Evolutionary conservation across 345 rosid species (phyloP).

Genomic region (Rhizophora mangle): DNA sequence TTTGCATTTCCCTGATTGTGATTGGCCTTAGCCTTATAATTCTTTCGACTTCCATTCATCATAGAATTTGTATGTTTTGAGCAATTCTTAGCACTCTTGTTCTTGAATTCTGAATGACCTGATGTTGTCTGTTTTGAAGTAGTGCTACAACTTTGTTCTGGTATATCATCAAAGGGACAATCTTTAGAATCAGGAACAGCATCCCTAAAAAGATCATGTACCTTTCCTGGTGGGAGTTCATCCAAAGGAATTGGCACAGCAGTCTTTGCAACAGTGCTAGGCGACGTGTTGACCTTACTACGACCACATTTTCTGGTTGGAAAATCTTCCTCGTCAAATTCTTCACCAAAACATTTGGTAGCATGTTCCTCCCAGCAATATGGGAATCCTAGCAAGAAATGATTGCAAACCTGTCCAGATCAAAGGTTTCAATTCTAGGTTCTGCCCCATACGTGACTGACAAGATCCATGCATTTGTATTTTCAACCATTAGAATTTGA

Average conservation of each 20-base stretch:
- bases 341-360: constrained; percentile 14
- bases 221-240: constrained; percentile 27
- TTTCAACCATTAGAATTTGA: too few relatives aligned
- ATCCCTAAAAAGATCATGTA: constrained; percentile 33
- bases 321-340: constrained; percentile 8
- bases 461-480: too few relatives aligned
- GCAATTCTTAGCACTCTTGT: background rate
- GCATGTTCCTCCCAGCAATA: constrained; percentile 41
- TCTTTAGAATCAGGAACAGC: constrained; percentile 18
- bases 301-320: background rate
- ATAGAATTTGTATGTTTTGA: background rate
- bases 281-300: background rate
- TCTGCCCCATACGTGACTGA: too few relatives aligned
- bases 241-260: constrained; percentile 23
- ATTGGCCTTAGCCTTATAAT: constrained; percentile 10
- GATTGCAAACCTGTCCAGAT: constrained; percentile 38
- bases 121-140: background rate
- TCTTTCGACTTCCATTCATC: constrained; percentile 6
- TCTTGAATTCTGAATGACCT: background rate
- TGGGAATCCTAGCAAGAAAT: constrained; percentile 51
- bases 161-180: constrained; percentile 17
- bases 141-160: constrained; percentile 8
- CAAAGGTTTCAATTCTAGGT: background rate
- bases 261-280: constrained; percentile 12
- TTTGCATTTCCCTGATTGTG: constrained; percentile 5